Conservation (phyloP, 345 rosid genomes). For the Citrus hindsii region DNA sequence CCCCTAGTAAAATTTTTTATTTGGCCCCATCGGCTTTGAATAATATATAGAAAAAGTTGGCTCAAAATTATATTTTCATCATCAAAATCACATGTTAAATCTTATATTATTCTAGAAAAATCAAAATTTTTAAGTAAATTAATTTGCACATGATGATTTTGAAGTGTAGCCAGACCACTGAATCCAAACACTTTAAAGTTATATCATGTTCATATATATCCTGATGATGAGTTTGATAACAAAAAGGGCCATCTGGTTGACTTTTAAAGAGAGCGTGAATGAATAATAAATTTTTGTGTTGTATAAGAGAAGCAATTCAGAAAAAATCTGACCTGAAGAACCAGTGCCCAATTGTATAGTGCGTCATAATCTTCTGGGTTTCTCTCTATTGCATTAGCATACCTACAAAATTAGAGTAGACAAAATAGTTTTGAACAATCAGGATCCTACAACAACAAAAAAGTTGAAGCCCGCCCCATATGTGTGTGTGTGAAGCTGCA, state of each 20-base stretch:
- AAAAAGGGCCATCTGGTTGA: not conserved
- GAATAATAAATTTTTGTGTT: not conserved
- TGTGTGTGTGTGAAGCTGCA: not conserved
- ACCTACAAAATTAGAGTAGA: conserved; percentile 46
- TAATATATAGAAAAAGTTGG: no score
- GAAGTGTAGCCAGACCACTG: no score
- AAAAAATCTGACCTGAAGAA: conserved; percentile 73
- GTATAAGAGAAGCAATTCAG: not conserved
- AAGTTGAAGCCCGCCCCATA: not conserved
- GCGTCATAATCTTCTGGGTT: conserved; percentile 98
- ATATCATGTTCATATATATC: not conserved
- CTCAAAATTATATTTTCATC: no score
- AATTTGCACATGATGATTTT: no score
- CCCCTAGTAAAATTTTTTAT: no score
- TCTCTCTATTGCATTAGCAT: conserved; percentile 82
- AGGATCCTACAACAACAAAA: not conserved
- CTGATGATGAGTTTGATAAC: not conserved
- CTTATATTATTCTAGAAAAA: no score
- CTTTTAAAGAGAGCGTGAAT: not conserved
- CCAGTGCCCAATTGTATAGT: conserved; percentile 96
- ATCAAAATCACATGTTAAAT: no score
- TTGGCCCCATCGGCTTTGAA: no score
- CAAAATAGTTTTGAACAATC: conserved; percentile 3
- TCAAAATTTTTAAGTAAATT: no score
- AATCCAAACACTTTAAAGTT: not conserved